Evolutionary conservation across 192 early-diverging fungal genomes (phyloP).

Genomic region (Diversispora eburnea): DNA sequence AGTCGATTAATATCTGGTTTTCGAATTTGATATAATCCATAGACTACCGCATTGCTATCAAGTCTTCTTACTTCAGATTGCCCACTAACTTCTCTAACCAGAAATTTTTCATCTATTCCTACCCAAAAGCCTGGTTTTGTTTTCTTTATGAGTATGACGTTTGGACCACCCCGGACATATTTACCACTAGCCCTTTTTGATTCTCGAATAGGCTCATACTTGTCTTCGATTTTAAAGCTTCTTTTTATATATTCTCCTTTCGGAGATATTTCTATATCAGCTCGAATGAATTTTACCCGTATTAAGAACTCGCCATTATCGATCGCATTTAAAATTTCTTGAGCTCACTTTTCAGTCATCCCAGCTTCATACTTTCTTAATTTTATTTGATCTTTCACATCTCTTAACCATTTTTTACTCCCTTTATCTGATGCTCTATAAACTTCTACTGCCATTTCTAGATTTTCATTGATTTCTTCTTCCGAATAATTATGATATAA

Average conservation of each 20-base stretch:
- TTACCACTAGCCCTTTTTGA: conserved; percentile 10
- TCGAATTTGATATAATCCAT: conserved; percentile 16
- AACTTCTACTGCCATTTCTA: no score
- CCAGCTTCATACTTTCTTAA: no score
- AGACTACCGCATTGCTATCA: conserved; percentile 20
- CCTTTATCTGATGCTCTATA: no score
- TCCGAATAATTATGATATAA: no score
- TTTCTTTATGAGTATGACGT: conserved; percentile 5
- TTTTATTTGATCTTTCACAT: no score
- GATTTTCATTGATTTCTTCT: not conserved
- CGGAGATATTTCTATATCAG: no score
- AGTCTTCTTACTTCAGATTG: conserved; percentile 1
- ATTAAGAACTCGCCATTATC: conserved; percentile 14
- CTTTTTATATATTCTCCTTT: not conserved
- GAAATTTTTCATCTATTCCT: not conserved
- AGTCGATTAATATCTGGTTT: conserved; percentile 19
- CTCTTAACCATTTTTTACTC: no score
- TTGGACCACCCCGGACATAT: conserved; percentile 6
- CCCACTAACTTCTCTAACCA: not conserved
- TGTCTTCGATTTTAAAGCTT: not conserved
- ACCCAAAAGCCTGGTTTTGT: not conserved
- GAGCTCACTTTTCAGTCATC: conserved; percentile 6
- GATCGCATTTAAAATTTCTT: conserved; percentile 24
- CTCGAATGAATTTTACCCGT: conserved; percentile 17
- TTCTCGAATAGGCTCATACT: conserved; percentile 1